A percentile compares a stretch with the other conserved stretches of the same genome.
Conservation (phyloP, 2,329 filamentous ascomycete genomes). For the Parascedosporium putredinis region DNA sequence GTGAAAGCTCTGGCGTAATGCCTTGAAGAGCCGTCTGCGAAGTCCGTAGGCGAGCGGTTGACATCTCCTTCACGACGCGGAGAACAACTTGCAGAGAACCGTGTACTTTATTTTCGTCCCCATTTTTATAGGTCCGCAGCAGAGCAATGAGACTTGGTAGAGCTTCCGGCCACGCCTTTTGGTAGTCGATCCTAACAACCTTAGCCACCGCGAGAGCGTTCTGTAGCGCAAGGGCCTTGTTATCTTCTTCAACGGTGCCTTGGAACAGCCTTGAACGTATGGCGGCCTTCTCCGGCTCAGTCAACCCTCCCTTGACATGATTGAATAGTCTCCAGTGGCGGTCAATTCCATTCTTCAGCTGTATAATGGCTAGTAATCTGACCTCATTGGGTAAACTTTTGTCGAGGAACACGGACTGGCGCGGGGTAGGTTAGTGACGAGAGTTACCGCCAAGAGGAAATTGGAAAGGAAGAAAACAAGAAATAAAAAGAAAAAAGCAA, state of each 20-base stretch:
- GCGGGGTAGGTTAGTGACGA: background rate
- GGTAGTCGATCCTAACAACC: slow-evolving; percentile 81
- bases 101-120: slow-evolving; percentile 55
- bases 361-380: slow-evolving; percentile 82
- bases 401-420: slow-evolving; percentile 70
- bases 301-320: slow-evolving; percentile 50
- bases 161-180: slow-evolving; percentile 67
- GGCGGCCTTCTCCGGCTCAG: slow-evolving; percentile 61
- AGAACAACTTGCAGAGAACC: slow-evolving; percentile 69
- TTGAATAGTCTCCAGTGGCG: slow-evolving; percentile 74
- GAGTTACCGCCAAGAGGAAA: too few relatives aligned
- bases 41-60: slow-evolving; percentile 64
- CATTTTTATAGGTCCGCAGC: slow-evolving; percentile 47
- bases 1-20: slow-evolving; percentile 74
- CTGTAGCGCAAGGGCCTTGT: slow-evolving; percentile 68
- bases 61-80: slow-evolving; percentile 82
- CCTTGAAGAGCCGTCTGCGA: slow-evolving; percentile 69
- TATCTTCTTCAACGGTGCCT: slow-evolving; percentile 66
- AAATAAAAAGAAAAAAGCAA: too few relatives aligned
- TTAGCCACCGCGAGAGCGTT: slow-evolving; percentile 84
- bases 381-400: slow-evolving; percentile 64
- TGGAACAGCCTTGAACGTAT: slow-evolving; percentile 69
- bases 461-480: too few relatives aligned
- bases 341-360: slow-evolving; percentile 94
- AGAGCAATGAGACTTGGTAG: slow-evolving; percentile 51